A percentile compares a stretch with the other conserved stretches of the same genome.
These are phyloP conservation scores for Plectosphaerella cucumerina DNA, from an alignment of 2,329 filamentous ascomycete genomes.

Conservation along the genomic window DNA sequence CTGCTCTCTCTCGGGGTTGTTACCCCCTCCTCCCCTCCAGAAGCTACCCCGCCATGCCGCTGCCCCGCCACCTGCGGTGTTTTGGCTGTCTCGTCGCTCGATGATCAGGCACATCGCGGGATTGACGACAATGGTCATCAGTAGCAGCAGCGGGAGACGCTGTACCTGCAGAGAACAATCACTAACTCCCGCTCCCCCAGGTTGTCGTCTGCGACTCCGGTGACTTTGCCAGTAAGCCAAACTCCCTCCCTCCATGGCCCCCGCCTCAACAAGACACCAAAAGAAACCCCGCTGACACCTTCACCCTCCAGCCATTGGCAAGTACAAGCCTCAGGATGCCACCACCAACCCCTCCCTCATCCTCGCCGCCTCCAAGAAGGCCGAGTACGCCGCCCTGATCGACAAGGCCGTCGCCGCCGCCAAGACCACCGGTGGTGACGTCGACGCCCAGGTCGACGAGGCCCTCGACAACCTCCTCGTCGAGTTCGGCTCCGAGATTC, in stretches of 20 bases:
- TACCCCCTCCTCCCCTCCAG: not conserved
- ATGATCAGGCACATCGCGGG: not conserved
- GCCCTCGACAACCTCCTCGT: slow-evolving; percentile 93
- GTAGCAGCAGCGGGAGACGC: not conserved
- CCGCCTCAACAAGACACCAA: slow-evolving; percentile 6
- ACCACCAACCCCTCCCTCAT: slow-evolving; percentile 99
- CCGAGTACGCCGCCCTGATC: slow-evolving; percentile 90
- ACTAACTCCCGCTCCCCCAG: slow-evolving; percentile 37
- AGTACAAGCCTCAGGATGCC: slow-evolving; percentile 99
- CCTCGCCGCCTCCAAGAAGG: slow-evolving; percentile 95
- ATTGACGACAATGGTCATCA: not conserved
- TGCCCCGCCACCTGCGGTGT: slow-evolving; percentile 8
- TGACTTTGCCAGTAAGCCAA: slow-evolving; percentile 71
- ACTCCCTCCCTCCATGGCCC: slow-evolving; percentile 7
- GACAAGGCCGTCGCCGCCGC: slow-evolving; percentile 80
- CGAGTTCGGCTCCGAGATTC: slow-evolving; percentile 96
- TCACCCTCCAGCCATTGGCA: slow-evolving; percentile 76
- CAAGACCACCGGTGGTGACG: slow-evolving; percentile 65
- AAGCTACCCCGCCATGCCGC: slow-evolving; percentile 9
- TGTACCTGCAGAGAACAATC: too few species aligned
- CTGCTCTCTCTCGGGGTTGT: slow-evolving; percentile 11
- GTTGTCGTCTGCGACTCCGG: slow-evolving; percentile 96
- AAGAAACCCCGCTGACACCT: slow-evolving; percentile 10
- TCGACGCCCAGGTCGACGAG: slow-evolving; percentile 82
- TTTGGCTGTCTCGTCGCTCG: slow-evolving; percentile 1